Evolutionary conservation across 176 grass and related monocot species (phyloP).

Genomic region (Ampelocalamus luodianensis): DNA sequence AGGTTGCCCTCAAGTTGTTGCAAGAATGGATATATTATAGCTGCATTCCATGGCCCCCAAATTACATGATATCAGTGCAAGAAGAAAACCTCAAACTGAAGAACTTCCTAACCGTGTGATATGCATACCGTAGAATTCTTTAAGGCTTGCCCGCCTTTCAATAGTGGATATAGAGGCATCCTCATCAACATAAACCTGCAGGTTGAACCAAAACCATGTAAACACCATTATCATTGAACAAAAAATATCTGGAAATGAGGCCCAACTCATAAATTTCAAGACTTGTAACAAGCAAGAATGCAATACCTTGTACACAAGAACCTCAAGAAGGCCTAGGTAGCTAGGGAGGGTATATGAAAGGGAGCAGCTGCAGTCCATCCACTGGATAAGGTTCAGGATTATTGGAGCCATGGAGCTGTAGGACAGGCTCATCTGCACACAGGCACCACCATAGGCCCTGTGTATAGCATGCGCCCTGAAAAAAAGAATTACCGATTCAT

Average conservation of each 20-base stretch:
- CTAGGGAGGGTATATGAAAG: conserved; percentile 76
- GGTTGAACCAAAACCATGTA: conserved; percentile 12
- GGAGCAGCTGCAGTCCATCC: conserved; percentile 95
- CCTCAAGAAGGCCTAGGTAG: conserved; percentile 94
- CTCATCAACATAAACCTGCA: conserved; percentile 90
- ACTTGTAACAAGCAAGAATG: not conserved
- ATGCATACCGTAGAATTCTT: conserved; percentile 84
- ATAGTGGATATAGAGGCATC: conserved; percentile 79
- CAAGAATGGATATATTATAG: conserved; percentile 93
- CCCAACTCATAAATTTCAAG: not conserved
- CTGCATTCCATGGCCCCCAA: conserved; percentile 59
- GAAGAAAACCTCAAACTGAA: conserved; percentile 19
- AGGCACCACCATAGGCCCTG: conserved; percentile 89
- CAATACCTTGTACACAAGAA: conserved; percentile 88
- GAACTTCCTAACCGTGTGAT: not conserved
- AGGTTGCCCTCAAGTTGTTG: conserved; percentile 88
- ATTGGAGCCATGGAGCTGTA: conserved; percentile 96
- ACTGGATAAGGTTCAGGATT: conserved; percentile 94
- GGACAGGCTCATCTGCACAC: conserved; percentile 96
- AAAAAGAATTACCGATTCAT: conserved; percentile 34
- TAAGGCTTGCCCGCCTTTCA: conserved; percentile 86
- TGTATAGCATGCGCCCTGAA: conserved; percentile 91
- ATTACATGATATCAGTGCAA: conserved; percentile 6
- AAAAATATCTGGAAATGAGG: not conserved
- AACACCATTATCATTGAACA: not conserved